These are phyloP conservation scores for Chionographis japonica DNA, from an alignment of 106 monocot genomes.

Conservation along the genomic window DNA sequence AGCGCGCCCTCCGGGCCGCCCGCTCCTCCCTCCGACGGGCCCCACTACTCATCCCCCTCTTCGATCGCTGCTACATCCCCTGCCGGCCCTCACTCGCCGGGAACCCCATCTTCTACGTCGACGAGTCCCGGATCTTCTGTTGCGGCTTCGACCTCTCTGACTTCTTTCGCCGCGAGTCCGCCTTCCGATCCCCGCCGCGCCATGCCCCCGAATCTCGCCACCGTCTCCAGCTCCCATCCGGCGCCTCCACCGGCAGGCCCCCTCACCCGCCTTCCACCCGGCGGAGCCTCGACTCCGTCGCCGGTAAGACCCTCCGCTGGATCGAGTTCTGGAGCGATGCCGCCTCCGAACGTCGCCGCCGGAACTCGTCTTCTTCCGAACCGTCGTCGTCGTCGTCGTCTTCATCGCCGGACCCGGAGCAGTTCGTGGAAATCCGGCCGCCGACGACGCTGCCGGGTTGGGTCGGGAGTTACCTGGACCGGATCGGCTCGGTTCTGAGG, in stretches of 20 bases:
- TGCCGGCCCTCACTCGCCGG: constrained; percentile 73
- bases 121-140: constrained; percentile 53
- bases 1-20: constrained; percentile 38
- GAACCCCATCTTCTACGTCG: constrained; percentile 84
- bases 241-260: constrained; percentile 13
- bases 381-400: constrained; percentile 21
- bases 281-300: constrained; percentile 35
- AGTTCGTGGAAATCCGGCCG: constrained; percentile 33
- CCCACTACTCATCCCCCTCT: constrained; percentile 75
- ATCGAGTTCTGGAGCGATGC: constrained; percentile 87
- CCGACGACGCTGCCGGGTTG: constrained; percentile 38
- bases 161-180: constrained; percentile 57
- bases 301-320: constrained; percentile 43
- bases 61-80: constrained; percentile 82
- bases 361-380: constrained; percentile 16
- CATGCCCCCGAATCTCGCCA: background rate
- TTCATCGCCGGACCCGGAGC: constrained; percentile 19
- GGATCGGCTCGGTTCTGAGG: constrained; percentile 49
- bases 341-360: constrained; percentile 37
- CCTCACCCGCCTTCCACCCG: constrained; percentile 13
- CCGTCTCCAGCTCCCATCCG: constrained; percentile 1
- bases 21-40: constrained; percentile 50
- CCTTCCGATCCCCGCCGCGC: constrained; percentile 14
- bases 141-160: constrained; percentile 68
- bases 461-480: constrained; percentile 57